Evolutionary conservation across 2,329 filamentous ascomycete species (phyloP).

Genomic region (Claviceps monticola): DNA sequence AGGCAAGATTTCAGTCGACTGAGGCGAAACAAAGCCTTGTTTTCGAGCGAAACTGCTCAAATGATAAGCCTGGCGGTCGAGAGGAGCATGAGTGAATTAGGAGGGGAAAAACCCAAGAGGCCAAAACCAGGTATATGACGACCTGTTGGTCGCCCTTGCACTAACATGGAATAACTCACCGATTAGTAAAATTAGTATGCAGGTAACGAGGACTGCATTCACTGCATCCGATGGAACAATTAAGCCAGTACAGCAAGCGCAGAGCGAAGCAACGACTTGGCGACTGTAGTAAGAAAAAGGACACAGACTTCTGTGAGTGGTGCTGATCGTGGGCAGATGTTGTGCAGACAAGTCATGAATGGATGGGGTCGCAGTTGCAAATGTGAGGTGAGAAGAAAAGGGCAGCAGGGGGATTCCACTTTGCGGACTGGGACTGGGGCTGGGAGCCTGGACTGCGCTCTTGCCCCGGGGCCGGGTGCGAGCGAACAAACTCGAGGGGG

Average conservation of each 20-base stretch:
- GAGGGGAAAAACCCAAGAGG: neutral
- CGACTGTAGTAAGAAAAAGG: slow-evolving; percentile 3
- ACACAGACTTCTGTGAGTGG: slow-evolving; percentile 6
- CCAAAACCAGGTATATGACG: neutral
- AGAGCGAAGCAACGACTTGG: neutral
- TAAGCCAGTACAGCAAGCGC: neutral
- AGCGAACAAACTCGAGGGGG: slow-evolving; percentile 2
- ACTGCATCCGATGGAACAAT: slow-evolving; percentile 2
- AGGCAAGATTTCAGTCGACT: neutral
- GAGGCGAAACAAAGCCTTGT: neutral
- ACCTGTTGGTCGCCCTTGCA: slow-evolving; percentile 1
- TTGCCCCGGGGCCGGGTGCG: slow-evolving; percentile 3
- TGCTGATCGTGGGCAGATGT: slow-evolving; percentile 12
- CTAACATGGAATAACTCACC: slow-evolving; percentile 7
- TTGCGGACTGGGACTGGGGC: slow-evolving; percentile 7
- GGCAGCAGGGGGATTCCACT: slow-evolving; percentile 11
- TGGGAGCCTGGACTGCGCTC: slow-evolving; percentile 4
- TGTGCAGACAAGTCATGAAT: slow-evolving; percentile 9
- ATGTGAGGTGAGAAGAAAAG: slow-evolving; percentile 9
- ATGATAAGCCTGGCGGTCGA: neutral
- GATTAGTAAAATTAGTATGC: neutral
- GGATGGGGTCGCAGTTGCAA: slow-evolving; percentile 15
- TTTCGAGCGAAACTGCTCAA: neutral
- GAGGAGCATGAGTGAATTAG: neutral
- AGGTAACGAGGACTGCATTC: neutral